A percentile compares a stretch with the other conserved stretches of the same genome.
Evolutionary conservation across 768 basidiomycete species (phyloP).

Genomic region (Suillus subluteus): DNA sequence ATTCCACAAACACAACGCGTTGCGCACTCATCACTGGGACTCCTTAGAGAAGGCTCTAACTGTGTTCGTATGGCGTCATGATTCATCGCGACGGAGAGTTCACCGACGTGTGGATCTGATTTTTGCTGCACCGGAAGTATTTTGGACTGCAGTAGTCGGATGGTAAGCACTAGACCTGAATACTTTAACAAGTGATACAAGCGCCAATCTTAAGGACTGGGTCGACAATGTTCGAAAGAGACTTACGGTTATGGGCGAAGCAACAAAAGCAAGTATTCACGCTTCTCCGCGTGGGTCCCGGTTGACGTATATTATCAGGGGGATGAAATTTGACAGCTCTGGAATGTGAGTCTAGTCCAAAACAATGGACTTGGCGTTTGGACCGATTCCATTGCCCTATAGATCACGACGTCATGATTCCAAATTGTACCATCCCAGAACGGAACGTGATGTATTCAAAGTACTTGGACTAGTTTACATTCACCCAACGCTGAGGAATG

Average conservation of each 20-base stretch:
- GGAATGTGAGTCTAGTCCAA: conserved; percentile 58
- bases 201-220: conserved; percentile 63
- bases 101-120: conserved; percentile 85
- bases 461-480: conserved; percentile 72
- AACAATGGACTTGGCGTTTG: conserved; percentile 2
- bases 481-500: conserved; percentile 73
- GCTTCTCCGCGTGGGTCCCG: background rate
- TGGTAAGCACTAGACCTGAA: conserved; percentile 53
- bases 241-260: conserved; percentile 78
- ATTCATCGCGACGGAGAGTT: conserved; percentile 38
- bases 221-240: conserved; percentile 88
- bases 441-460: conserved; percentile 75
- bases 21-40: conserved; percentile 69
- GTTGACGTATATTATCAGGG: conserved; percentile 42
- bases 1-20: conserved; percentile 57
- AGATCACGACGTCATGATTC: conserved; percentile 71
- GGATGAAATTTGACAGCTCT: conserved; percentile 84
- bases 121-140: conserved; percentile 72
- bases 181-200: background rate
- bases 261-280: conserved; percentile 46
- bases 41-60: conserved; percentile 85
- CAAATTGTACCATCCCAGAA: conserved; percentile 57
- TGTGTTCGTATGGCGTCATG: conserved; percentile 67
- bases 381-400: conserved; percentile 2
- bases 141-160: conserved; percentile 89